phyloP scores from a whole-genome alignment of 352 stramenopile genomes.

The Thraustochytrium striatum region DNA sequence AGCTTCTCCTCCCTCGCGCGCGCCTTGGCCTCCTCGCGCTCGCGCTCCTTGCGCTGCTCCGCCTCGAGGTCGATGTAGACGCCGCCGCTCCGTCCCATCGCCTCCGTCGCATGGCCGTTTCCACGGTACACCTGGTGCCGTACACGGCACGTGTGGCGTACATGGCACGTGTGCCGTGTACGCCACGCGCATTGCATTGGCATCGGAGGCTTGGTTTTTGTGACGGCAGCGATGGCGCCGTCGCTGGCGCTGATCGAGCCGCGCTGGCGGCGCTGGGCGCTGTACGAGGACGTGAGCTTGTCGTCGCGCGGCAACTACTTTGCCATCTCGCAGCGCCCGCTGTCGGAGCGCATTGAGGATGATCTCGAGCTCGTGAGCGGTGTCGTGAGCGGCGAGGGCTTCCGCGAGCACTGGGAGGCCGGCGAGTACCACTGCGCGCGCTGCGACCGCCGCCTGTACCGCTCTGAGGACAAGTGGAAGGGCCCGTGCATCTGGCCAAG shows the following conservation, averaged over 20 bases:
- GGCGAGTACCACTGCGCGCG: conserved; percentile 49
- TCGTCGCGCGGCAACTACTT: conserved; percentile 19
- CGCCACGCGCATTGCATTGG: no score
- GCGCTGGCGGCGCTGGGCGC: background rate
- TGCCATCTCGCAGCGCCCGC: conserved; percentile 2
- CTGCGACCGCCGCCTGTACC: conserved; percentile 42
- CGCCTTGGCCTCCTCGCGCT: background rate
- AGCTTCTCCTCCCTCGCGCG: background rate
- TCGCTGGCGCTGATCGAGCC: conserved; percentile 15
- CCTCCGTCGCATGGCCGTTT: no score
- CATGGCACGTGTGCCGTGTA: no score
- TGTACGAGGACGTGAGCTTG: conserved; percentile 42
- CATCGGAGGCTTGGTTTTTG: no score
- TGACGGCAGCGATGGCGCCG: background rate
- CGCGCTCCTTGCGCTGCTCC: conserved; percentile 18
- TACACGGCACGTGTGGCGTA: no score
- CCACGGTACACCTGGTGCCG: no score
- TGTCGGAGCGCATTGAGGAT: conserved; percentile 30
- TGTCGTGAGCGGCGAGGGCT: conserved; percentile 7
- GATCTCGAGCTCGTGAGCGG: conserved; percentile 38
- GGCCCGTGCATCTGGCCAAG: conserved; percentile 52
- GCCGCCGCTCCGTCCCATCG: background rate
- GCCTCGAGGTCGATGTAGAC: conserved; percentile 33
- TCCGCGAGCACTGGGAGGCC: background rate
- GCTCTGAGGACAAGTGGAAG: conserved; percentile 49